phyloP scores from a whole-genome alignment of 1,139 yeast species.

The Debaryomyces udenii region DNA sequence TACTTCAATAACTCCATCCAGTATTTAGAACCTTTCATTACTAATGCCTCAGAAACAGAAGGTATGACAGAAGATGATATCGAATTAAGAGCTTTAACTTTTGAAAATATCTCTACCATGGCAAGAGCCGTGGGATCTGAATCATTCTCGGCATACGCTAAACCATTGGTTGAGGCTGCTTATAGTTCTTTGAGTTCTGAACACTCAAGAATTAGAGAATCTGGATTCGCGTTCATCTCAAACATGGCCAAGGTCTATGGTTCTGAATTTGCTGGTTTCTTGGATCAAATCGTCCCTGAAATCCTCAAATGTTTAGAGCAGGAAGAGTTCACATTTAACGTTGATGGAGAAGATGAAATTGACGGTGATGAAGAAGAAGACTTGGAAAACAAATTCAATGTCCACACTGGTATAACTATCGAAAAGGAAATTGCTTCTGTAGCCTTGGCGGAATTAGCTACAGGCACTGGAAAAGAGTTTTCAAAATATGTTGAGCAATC shows the following conservation, averaged over 20 bases:
- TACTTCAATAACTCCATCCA: conserved; percentile 81
- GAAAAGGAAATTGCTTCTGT: conserved; percentile 98
- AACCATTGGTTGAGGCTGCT: conserved; percentile 88
- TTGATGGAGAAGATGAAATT: conserved; percentile 39
- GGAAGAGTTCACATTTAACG: conserved; percentile 67
- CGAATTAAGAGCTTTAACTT: conserved; percentile 86
- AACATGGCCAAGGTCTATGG: conserved; percentile 96
- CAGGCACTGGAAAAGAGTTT: conserved; percentile 81
- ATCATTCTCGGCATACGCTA: conserved; percentile 80
- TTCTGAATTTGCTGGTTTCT: conserved; percentile 83
- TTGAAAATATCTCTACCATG: conserved; percentile 92
- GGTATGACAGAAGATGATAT: conserved; percentile 79
- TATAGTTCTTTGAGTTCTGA: conserved; percentile 76
- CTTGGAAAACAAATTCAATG: conserved; percentile 70
- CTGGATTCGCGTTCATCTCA: conserved; percentile 93
- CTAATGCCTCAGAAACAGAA: conserved; percentile 62
- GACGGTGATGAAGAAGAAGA: conserved; percentile 57
- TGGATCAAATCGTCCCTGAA: conserved; percentile 80
- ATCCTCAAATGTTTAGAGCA: conserved; percentile 83
- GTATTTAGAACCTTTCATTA: conserved; percentile 77
- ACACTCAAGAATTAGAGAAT: conserved; percentile 85
- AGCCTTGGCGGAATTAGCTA: conserved; percentile 86
- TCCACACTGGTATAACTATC: conserved; percentile 92
- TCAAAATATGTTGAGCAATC: conserved; percentile 77
- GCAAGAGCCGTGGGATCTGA: conserved; percentile 97